Evolutionary conservation across 495 filamentous ascomycete species (phyloP).

Genomic region (Peziza echinospora): DNA sequence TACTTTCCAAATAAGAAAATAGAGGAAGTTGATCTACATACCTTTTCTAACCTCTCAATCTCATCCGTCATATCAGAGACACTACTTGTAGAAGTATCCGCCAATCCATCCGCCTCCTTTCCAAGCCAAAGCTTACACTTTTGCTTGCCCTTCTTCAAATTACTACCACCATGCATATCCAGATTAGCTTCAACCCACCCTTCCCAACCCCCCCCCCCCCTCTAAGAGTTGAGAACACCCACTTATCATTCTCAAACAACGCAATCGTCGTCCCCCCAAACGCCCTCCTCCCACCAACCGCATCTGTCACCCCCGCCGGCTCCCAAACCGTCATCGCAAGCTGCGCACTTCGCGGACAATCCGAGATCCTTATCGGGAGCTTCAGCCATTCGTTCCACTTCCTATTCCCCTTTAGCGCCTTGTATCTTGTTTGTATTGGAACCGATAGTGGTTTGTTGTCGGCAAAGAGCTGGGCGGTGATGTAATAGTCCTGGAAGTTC

Average conservation of each 20-base stretch:
- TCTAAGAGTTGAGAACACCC: too few relatives aligned
- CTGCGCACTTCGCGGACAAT: conserved; percentile 53
- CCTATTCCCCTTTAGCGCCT: conserved; percentile 56
- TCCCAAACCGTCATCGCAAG: conserved; percentile 95
- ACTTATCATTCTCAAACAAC: conserved; percentile 75
- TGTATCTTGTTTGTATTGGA: conserved; percentile 79
- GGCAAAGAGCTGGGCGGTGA: conserved; percentile 83
- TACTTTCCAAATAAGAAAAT: background rate
- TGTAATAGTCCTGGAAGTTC: conserved; percentile 40
- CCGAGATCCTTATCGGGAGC: conserved; percentile 61
- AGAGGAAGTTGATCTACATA: background rate
- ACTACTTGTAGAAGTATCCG: conserved; percentile 50
- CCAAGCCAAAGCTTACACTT: conserved; percentile 71
- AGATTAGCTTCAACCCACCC: too few relatives aligned
- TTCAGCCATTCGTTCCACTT: conserved; percentile 93
- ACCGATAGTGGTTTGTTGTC: conserved; percentile 88
- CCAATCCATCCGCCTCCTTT: conserved; percentile 67
- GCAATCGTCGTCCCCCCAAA: conserved; percentile 77
- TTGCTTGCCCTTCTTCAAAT: conserved; percentile 73
- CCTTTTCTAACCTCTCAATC: conserved; percentile 20
- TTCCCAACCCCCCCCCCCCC: too few relatives aligned
- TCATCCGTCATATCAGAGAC: conserved; percentile 29
- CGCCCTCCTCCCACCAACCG: conserved; percentile 29
- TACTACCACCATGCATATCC: too few relatives aligned
- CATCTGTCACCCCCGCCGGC: conserved; percentile 47